A percentile compares a stretch with the other conserved stretches of the same genome.
Conservation (phyloP, 129 eudicot species). For the Ambrosia trifida region DNA sequence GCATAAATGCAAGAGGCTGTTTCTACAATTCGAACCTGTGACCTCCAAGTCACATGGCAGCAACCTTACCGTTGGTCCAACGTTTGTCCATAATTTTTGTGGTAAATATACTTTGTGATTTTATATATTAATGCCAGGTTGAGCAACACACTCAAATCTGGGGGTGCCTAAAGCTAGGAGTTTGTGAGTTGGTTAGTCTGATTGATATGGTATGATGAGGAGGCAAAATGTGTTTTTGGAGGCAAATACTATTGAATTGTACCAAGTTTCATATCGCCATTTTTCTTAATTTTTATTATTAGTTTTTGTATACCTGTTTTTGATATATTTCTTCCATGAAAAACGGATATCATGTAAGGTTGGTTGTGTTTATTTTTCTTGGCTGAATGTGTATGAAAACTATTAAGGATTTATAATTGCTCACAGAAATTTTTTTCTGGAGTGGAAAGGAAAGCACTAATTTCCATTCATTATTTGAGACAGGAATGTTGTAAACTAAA, state of each 20-base stretch:
- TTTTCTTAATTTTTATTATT: conserved; percentile 21
- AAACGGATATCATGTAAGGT: background rate
- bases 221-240: conserved; percentile 23
- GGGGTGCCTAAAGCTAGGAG: conserved; percentile 62
- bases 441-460: too few relatives aligned
- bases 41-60: too few relatives aligned
- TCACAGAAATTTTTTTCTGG: too few relatives aligned
- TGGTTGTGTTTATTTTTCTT: background rate
- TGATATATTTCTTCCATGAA: conserved; percentile 1
- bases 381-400: background rate
- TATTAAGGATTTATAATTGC: too few relatives aligned
- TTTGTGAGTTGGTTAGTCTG: conserved; percentile 26
- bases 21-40: too few relatives aligned
- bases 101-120: background rate
- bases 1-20: too few relatives aligned
- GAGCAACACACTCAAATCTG: conserved; percentile 84
- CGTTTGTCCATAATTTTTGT: too few relatives aligned
- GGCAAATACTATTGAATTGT: conserved; percentile 27
- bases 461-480: too few relatives aligned
- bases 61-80: too few relatives aligned
- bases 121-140: conserved; percentile 45
- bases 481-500: too few relatives aligned
- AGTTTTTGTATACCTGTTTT: conserved; percentile 3
- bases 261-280: conserved; percentile 15
- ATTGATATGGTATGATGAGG: conserved; percentile 10